Conservation (phyloP, 352 stramenopile species). For the Phytopythium chamaehyphon region DNA sequence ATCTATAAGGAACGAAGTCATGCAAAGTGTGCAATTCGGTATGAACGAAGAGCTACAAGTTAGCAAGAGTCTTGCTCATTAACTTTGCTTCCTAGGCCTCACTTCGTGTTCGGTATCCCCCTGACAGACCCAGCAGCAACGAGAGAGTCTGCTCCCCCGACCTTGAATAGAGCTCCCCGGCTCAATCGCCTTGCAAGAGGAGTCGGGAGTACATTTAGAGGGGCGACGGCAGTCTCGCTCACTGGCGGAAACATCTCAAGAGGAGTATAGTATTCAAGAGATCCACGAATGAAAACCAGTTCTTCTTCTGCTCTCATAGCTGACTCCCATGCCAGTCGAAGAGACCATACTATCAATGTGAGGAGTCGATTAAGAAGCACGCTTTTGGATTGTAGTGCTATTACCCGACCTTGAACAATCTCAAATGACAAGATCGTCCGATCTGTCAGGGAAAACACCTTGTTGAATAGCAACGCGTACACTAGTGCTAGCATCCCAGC, state of each 20-base stretch:
- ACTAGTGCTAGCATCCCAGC: constrained; percentile 15
- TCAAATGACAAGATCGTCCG: constrained; percentile 20
- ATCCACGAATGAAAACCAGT: constrained; percentile 32
- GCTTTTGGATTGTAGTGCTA: constrained; percentile 27
- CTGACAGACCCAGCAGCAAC: too few relatives aligned
- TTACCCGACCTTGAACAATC: constrained; percentile 16
- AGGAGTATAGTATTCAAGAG: constrained; percentile 38
- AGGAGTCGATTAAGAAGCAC: constrained; percentile 39
- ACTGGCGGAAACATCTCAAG: constrained; percentile 40
- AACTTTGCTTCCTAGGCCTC: too few relatives aligned
- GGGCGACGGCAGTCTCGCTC: not conserved
- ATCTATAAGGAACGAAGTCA: too few relatives aligned
- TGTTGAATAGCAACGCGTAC: constrained; percentile 25
- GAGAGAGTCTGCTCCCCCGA: too few relatives aligned
- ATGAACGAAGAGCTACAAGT: too few relatives aligned
- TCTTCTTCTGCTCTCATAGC: constrained; percentile 24
- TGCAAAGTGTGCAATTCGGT: too few relatives aligned
- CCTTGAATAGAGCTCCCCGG: too few relatives aligned
- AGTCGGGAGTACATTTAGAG: constrained; percentile 5
- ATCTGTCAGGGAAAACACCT: constrained; percentile 18
- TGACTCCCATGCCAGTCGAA: constrained; percentile 31
- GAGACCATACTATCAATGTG: constrained; percentile 39
- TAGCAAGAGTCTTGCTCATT: too few relatives aligned
- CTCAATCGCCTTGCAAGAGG: not conserved
- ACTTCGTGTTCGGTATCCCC: too few relatives aligned